A percentile compares a stretch with the other conserved stretches of the same genome.
Evolutionary conservation across 768 basidiomycete species (phyloP).

Genomic region (Panaeolus cyanescens): DNA sequence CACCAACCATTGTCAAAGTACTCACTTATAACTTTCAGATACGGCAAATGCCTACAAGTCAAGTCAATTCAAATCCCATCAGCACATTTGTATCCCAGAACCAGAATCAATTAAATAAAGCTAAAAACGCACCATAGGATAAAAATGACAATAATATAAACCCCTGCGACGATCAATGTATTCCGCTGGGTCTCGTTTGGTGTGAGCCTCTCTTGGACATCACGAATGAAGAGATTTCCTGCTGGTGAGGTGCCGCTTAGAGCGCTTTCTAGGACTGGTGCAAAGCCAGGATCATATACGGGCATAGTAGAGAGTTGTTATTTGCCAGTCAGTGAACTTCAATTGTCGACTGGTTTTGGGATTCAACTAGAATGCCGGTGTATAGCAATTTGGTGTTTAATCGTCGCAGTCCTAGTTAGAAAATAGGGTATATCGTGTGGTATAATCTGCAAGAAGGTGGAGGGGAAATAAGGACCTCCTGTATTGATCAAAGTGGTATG

Average conservation of each 20-base stretch:
- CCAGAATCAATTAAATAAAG: too few species aligned
- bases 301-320: background rate
- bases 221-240: slow-evolving; percentile 30
- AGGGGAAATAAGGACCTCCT: background rate
- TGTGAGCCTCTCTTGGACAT: slow-evolving; percentile 47
- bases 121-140: slow-evolving; percentile 66
- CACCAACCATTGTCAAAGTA: background rate
- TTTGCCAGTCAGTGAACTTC: background rate
- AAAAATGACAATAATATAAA: slow-evolving; percentile 74
- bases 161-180: slow-evolving; percentile 80
- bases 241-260: background rate
- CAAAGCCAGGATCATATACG: slow-evolving; percentile 7
- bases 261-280: slow-evolving; percentile 15
- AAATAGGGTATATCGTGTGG: background rate
- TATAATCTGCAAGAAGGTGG: background rate
- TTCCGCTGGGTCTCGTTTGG: slow-evolving; percentile 74
- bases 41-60: slow-evolving; percentile 69
- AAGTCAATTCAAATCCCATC: too few species aligned
- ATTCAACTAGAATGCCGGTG: background rate
- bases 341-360: background rate
- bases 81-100: too few species aligned
- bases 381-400: background rate
- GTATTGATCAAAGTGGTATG: background rate
- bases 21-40: slow-evolving; percentile 74
- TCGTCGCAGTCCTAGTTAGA: background rate